These are phyloP conservation scores for Trypanosoma mega DNA, from an alignment of 208 protist species.

Conservation along the genomic window DNA sequence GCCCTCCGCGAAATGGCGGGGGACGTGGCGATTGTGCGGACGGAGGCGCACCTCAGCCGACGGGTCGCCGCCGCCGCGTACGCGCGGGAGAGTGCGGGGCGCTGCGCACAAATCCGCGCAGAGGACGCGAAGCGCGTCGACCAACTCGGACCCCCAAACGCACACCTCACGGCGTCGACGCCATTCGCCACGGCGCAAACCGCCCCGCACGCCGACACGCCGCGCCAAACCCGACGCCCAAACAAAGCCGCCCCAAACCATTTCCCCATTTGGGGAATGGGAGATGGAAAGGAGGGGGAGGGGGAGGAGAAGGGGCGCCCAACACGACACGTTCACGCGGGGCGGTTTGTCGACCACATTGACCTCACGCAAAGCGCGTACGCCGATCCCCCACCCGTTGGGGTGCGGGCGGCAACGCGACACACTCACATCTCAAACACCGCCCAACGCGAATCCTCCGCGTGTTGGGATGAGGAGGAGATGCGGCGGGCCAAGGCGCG, in stretches of 20 bases:
- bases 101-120: conserved; percentile 31
- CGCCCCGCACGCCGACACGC: conserved; percentile 38
- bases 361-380: conserved; percentile 45
- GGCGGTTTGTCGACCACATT: conserved; percentile 38
- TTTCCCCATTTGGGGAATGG: too few species aligned
- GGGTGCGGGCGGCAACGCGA: conserved; percentile 40
- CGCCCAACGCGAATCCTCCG: conserved; percentile 23
- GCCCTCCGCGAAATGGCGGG: conserved; percentile 37
- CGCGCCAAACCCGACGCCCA: conserved; percentile 30
- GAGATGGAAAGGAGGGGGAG: too few species aligned
- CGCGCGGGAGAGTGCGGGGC: conserved; percentile 36
- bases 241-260: too few species aligned
- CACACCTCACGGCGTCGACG: conserved; percentile 29
- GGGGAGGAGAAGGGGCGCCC: too few species aligned
- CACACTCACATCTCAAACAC: conserved; percentile 33
- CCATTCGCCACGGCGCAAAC: conserved; percentile 61
- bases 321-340: neutral
- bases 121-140: conserved; percentile 22
- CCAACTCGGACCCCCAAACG: conserved; percentile 26
- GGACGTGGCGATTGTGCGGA: conserved; percentile 44
- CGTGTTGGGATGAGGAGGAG: conserved; percentile 15
- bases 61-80: conserved; percentile 45
- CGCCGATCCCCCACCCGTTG: conserved; percentile 61
- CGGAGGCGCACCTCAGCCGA: conserved; percentile 48
- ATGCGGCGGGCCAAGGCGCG: conserved; percentile 23